These are phyloP conservation scores for Wallacemonas sp. DNA, from an alignment of 208 protist genomes.

Conservation along the genomic window DNA sequence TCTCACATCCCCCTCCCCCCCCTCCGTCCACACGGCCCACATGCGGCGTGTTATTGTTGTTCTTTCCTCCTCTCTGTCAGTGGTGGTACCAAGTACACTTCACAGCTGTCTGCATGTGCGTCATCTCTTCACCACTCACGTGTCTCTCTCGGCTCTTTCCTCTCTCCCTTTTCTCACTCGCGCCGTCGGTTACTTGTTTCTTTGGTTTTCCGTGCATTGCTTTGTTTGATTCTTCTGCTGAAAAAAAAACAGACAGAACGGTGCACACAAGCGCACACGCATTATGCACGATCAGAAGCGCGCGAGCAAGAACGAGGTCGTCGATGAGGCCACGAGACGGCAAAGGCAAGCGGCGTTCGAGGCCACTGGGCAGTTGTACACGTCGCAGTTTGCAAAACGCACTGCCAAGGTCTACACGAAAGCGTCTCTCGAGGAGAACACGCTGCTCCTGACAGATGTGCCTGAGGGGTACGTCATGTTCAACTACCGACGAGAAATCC, in stretches of 20 bases:
- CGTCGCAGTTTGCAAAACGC: constrained; percentile 23
- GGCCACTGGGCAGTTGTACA: constrained; percentile 43
- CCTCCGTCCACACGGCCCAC: too few species aligned
- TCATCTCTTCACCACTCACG: not conserved
- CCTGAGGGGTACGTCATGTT: constrained; percentile 85
- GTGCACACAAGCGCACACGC: constrained; percentile 5
- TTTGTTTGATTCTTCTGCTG: too few species aligned
- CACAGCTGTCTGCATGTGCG: not conserved
- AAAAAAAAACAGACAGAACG: constrained; percentile 32
- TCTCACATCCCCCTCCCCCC: too few species aligned
- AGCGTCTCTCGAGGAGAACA: constrained; percentile 30
- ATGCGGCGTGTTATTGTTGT: too few species aligned
- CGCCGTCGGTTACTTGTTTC: too few species aligned
- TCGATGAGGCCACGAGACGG: constrained; percentile 11
- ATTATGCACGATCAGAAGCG: constrained; percentile 16
- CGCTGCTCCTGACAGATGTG: constrained; percentile 48
- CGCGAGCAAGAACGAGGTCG: constrained; percentile 2
- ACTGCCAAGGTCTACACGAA: constrained; percentile 19
- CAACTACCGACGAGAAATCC: constrained; percentile 64
- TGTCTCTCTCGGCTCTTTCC: not conserved
- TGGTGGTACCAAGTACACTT: too few species aligned
- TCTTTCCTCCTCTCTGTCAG: too few species aligned
- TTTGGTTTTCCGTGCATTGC: too few species aligned
- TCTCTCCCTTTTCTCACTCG: not conserved
- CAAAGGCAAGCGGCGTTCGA: constrained; percentile 31